Conservation (phyloP, 2,329 filamentous ascomycete genomes). For the Bipolaris gigantea region DNA sequence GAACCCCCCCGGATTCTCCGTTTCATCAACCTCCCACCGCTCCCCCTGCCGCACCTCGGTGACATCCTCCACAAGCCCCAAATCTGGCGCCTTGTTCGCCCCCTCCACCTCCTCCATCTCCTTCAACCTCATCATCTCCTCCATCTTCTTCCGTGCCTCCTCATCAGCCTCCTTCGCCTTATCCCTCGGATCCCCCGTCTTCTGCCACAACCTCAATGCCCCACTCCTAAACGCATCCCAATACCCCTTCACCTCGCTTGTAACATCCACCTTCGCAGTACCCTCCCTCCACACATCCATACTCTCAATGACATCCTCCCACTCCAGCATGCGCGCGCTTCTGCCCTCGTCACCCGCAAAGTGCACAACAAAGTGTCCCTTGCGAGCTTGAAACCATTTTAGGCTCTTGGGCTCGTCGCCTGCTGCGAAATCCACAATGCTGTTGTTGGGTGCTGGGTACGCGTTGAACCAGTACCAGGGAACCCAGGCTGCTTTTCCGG, state of each 20-base stretch:
- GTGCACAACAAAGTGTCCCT: slow-evolving; percentile 49
- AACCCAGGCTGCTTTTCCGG: slow-evolving; percentile 35
- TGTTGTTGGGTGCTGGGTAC: slow-evolving; percentile 38
- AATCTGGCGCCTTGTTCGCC: too few relatives aligned
- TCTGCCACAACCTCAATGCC: not conserved
- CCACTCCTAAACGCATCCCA: slow-evolving; percentile 8
- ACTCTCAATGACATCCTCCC: slow-evolving; percentile 26
- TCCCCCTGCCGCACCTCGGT: too few relatives aligned
- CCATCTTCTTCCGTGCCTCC: too few relatives aligned
- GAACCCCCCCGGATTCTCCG: too few relatives aligned
- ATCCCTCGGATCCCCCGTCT: not conserved
- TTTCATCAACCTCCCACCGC: too few relatives aligned
- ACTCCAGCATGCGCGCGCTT: slow-evolving; percentile 43
- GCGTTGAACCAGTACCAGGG: slow-evolving; percentile 52
- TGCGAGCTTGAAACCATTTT: slow-evolving; percentile 41
- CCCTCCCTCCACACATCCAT: slow-evolving; percentile 30
- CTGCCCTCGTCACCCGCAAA: slow-evolving; percentile 46
- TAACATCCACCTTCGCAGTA: slow-evolving; percentile 25
- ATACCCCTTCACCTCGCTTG: slow-evolving; percentile 31
- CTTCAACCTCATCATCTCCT: too few relatives aligned
- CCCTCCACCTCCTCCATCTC: too few relatives aligned
- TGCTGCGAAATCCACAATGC: slow-evolving; percentile 21
- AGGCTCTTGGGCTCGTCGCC: slow-evolving; percentile 44
- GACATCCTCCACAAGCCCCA: too few relatives aligned
- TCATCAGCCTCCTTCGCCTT: too few relatives aligned